These are phyloP conservation scores for Populus tomentosa DNA, from an alignment of 441 rosid genomes.

Conservation along the genomic window DNA sequence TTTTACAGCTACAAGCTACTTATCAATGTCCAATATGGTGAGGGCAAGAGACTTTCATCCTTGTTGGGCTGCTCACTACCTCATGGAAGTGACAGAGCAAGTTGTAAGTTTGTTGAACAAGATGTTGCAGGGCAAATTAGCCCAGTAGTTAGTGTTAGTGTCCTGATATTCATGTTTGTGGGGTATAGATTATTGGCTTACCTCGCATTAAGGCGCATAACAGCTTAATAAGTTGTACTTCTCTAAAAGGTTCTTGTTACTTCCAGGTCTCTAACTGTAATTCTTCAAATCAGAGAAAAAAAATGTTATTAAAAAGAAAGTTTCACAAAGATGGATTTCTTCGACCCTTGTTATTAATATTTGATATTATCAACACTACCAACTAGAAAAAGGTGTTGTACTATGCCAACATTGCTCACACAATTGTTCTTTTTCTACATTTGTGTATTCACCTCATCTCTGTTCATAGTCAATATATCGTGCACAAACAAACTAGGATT, in stretches of 20 bases:
- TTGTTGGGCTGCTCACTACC: constrained; percentile 43
- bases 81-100: constrained; percentile 12
- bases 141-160: constrained; percentile 37
- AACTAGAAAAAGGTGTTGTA: too few relatives aligned
- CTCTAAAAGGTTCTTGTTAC: background rate
- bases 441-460: too few relatives aligned
- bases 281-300: constrained; percentile 10
- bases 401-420: too few relatives aligned
- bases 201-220: constrained; percentile 62
- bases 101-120: constrained; percentile 61
- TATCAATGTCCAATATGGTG: constrained; percentile 55
- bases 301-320: background rate
- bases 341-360: background rate
- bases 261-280: constrained; percentile 20
- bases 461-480: too few relatives aligned
- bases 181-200: constrained; percentile 83
- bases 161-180: constrained; percentile 57
- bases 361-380: too few relatives aligned
- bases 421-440: too few relatives aligned
- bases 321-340: background rate
- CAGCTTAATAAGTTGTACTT: constrained; percentile 17
- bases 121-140: constrained; percentile 62
- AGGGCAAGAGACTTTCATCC: constrained; percentile 37
- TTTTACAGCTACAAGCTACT: constrained; percentile 67
- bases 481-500: background rate